phyloP scores from a whole-genome alignment of 768 basidiomycete genomes.

The Amanita thiersii region DNA sequence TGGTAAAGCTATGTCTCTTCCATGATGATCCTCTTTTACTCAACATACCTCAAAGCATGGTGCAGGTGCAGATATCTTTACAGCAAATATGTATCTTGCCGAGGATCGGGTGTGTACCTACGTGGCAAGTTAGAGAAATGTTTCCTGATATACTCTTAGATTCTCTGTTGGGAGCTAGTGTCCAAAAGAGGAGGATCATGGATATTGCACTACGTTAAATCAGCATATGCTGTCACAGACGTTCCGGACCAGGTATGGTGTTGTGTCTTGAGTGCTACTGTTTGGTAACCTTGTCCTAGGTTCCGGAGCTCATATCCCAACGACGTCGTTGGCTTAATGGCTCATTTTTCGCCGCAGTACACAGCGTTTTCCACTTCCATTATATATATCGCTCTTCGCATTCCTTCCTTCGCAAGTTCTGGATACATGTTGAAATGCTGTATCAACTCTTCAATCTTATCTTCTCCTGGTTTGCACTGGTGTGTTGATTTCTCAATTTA shows the following conservation, averaged over 20 bases:
- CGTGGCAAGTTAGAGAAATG: background rate
- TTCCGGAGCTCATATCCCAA: constrained; percentile 92
- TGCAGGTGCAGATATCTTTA: constrained; percentile 84
- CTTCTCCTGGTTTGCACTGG: constrained; percentile 87
- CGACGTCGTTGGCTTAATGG: constrained; percentile 96
- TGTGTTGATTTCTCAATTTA: constrained; percentile 22
- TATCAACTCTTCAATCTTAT: constrained; percentile 88
- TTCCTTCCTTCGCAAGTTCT: constrained; percentile 74
- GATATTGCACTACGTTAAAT: constrained; percentile 95
- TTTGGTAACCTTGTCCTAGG: constrained; percentile 26
- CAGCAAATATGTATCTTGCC: constrained; percentile 94
- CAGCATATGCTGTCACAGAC: constrained; percentile 86
- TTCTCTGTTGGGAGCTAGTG: constrained; percentile 95
- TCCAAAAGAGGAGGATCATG: constrained; percentile 88
- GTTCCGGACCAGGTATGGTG: constrained; percentile 79
- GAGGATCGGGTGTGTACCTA: constrained; percentile 72
- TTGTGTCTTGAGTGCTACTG: background rate
- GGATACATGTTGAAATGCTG: constrained; percentile 91
- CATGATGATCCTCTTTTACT: constrained; percentile 1
- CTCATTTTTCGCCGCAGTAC: constrained; percentile 95
- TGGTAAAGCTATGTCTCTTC: constrained; percentile 46
- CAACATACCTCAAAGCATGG: constrained; percentile 42
- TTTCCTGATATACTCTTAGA: constrained; percentile 30
- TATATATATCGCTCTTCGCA: constrained; percentile 93
- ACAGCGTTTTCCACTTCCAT: constrained; percentile 87